A percentile compares a stretch with the other conserved stretches of the same genome.
phyloP scores from a whole-genome alignment of 2,329 filamentous ascomycete species.

The Didymella lethalis region DNA sequence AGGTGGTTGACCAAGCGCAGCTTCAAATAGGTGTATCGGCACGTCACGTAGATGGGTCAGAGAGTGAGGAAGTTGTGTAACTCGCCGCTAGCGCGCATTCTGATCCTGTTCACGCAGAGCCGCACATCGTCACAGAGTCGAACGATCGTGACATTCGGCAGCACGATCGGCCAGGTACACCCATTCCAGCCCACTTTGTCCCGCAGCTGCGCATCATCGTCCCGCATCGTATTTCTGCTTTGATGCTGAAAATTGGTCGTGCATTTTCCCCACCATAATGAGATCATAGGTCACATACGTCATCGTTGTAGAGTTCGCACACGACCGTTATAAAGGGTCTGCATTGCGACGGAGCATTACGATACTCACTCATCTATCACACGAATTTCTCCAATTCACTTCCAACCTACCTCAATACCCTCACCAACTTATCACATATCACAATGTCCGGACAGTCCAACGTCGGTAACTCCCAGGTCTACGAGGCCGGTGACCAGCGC shows the following conservation, averaged over 20 bases:
- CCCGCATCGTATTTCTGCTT: conserved; percentile 20
- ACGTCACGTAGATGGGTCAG: neutral
- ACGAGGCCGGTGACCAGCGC: conserved; percentile 80
- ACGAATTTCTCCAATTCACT: conserved; percentile 3
- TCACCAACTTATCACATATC: conserved; percentile 13
- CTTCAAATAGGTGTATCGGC: conserved; percentile 33
- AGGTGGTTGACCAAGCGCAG: conserved; percentile 44
- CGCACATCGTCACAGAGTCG: conserved; percentile 17
- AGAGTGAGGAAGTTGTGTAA: conserved; percentile 13
- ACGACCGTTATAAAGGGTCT: conserved; percentile 25
- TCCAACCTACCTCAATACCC: neutral
- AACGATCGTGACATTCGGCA: conserved; percentile 12
- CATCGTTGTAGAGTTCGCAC: conserved; percentile 25
- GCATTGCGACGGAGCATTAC: conserved; percentile 12
- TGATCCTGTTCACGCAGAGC: conserved; percentile 5
- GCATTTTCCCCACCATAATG: conserved; percentile 34
- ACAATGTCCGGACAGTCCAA: conserved; percentile 65
- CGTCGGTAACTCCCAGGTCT: conserved; percentile 71
- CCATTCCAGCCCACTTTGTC: conserved; percentile 14
- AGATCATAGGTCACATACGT: conserved; percentile 35
- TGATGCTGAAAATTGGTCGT: conserved; percentile 28
- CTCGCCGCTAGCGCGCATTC: conserved; percentile 9
- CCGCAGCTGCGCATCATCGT: conserved; percentile 22
- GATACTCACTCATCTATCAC: conserved; percentile 6
- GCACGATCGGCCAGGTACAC: conserved; percentile 20